Percentiles rank a stretch among this genome's conserved stretches.
Conservation (phyloP, 2,329 filamentous ascomycete genomes). For the Exophiala aquamarina region DNA sequence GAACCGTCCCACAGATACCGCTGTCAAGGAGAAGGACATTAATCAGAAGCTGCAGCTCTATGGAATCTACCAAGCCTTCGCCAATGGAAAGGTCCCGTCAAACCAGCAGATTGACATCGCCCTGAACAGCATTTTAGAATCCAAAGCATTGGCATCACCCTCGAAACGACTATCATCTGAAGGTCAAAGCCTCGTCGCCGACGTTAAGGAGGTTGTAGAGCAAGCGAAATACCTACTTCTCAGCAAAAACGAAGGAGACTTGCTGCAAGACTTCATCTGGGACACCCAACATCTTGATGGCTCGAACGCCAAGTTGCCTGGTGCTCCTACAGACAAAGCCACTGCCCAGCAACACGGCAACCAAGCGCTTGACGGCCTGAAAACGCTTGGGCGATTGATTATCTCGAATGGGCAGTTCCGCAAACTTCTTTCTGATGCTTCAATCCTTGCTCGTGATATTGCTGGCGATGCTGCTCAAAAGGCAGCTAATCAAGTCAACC, state of each 20-base stretch:
- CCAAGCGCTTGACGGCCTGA: conserved; percentile 78
- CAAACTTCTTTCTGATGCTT: conserved; percentile 82
- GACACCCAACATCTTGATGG: conserved; percentile 72
- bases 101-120: conserved; percentile 96
- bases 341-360: conserved; percentile 79
- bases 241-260: conserved; percentile 91
- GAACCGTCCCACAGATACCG: conserved; percentile 71
- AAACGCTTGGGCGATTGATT: conserved; percentile 82
- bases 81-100: conserved; percentile 86
- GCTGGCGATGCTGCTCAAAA: conserved; percentile 84
- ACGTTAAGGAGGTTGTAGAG: conserved; percentile 76
- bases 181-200: conserved; percentile 73
- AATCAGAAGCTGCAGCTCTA: conserved; percentile 94
- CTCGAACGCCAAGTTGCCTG: conserved; percentile 61
- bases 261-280: conserved; percentile 97
- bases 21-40: conserved; percentile 77
- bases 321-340: conserved; percentile 71
- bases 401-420: conserved; percentile 96
- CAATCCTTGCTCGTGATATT: conserved; percentile 81
- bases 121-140: conserved; percentile 80
- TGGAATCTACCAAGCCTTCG: conserved; percentile 67
- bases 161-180: conserved; percentile 78
- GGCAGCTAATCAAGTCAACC: conserved; percentile 72
- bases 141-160: conserved; percentile 67
- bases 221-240: conserved; percentile 82